Conservation (phyloP, 768 basidiomycete genomes). For the Trametes elegans region DNA sequence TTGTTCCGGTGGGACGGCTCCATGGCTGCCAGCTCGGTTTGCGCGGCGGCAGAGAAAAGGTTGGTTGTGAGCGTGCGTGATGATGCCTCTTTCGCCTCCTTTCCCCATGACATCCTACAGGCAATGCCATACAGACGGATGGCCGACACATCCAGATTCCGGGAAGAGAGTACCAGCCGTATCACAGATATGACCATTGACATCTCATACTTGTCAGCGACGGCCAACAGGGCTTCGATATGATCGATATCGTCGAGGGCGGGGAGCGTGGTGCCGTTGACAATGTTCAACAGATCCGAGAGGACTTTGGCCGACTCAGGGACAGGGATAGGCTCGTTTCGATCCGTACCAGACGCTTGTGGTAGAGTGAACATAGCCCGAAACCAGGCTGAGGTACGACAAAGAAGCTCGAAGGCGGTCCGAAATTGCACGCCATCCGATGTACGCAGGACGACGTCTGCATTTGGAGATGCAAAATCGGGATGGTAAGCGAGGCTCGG, state of each 20-base stretch:
- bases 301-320: slow-evolving; percentile 37
- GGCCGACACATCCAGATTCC: slow-evolving; percentile 24
- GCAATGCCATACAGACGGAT: slow-evolving; percentile 48
- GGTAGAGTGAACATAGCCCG: slow-evolving; percentile 25
- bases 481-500: background rate
- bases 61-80: slow-evolving; percentile 39
- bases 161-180: slow-evolving; percentile 24
- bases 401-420: slow-evolving; percentile 24
- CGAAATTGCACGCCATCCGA: slow-evolving; percentile 22
- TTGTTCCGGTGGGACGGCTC: slow-evolving; percentile 35
- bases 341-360: slow-evolving; percentile 9
- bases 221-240: slow-evolving; percentile 40
- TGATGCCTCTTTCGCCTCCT: slow-evolving; percentile 43
- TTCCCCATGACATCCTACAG: slow-evolving; percentile 42
- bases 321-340: slow-evolving; percentile 12
- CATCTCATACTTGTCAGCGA: slow-evolving; percentile 47
- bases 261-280: slow-evolving; percentile 39
- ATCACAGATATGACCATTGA: slow-evolving; percentile 42
- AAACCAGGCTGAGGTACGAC: slow-evolving; percentile 27
- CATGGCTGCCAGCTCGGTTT: slow-evolving; percentile 34
- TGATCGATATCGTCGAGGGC: slow-evolving; percentile 40
- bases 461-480: background rate
- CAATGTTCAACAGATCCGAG: slow-evolving; percentile 38
- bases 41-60: slow-evolving; percentile 35
- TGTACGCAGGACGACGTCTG: slow-evolving; percentile 22